These are phyloP conservation scores for Tolypocladium sp. DNA, from an alignment of 2,329 filamentous ascomycete species.

Conservation along the genomic window DNA sequence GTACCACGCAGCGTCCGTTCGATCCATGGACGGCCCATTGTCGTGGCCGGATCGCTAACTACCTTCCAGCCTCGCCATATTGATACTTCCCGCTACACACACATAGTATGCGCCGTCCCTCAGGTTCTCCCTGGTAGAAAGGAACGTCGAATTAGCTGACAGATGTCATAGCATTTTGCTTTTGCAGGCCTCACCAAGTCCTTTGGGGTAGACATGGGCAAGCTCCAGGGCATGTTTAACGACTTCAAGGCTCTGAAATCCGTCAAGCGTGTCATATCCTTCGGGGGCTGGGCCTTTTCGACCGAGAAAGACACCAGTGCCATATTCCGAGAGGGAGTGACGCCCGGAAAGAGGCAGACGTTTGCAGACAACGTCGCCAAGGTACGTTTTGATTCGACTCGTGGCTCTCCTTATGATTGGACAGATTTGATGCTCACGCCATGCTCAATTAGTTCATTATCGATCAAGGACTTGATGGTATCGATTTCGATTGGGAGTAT, in stretches of 20 bases:
- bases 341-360: slow-evolving; percentile 17
- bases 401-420: neutral
- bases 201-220: slow-evolving; percentile 7
- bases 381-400: neutral
- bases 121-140: neutral
- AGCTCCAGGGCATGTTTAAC: slow-evolving; percentile 11
- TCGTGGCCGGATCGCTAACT: neutral
- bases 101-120: slow-evolving; percentile 10
- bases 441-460: slow-evolving; percentile 20
- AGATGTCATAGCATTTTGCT: slow-evolving; percentile 17
- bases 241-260: slow-evolving; percentile 8
- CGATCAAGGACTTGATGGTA: slow-evolving; percentile 24
- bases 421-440: neutral
- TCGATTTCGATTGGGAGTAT: slow-evolving; percentile 35
- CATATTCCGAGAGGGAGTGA: slow-evolving; percentile 11
- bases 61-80: slow-evolving; percentile 3
- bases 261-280: slow-evolving; percentile 15
- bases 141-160: neutral
- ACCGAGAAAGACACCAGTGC: slow-evolving; percentile 5
- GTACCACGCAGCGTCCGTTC: neutral
- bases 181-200: slow-evolving; percentile 20
- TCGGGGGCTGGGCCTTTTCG: slow-evolving; percentile 18
- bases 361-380: slow-evolving; percentile 21
- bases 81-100: slow-evolving; percentile 12
- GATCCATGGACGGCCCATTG: neutral